phyloP scores from a whole-genome alignment of 2,329 filamentous ascomycete genomes.

The Elsinoe batatas region DNA sequence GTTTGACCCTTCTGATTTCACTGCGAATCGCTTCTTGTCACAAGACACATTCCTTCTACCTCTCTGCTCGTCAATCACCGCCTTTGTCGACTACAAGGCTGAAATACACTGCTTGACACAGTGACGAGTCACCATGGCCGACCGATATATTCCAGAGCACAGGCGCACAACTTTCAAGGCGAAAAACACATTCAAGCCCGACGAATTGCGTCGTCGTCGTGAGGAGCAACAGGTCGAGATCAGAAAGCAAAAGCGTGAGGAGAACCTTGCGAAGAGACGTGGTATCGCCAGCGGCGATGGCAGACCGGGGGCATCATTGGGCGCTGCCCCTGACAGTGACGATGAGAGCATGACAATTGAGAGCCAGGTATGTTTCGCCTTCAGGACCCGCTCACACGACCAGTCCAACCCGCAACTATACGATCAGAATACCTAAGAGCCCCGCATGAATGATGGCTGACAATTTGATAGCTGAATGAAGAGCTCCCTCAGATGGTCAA shows the following conservation, averaged over 20 bases:
- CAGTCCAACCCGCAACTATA: too few species aligned
- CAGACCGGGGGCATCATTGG: conserved; percentile 68
- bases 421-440: too few species aligned
- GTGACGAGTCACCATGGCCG: conserved; percentile 60
- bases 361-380: conserved; percentile 69
- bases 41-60: conserved; percentile 11
- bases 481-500: conserved; percentile 97
- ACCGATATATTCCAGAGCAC: conserved; percentile 99
- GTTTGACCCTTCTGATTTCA: conserved; percentile 10
- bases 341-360: conserved; percentile 93
- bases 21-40: conserved; percentile 1
- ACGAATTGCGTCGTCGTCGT: conserved; percentile 93
- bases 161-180: conserved; percentile 99
- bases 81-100: background rate
- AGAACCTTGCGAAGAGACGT: conserved; percentile 96
- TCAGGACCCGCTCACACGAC: background rate
- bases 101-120: background rate
- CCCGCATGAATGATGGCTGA: conserved; percentile 7
- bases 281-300: conserved; percentile 68
- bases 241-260: conserved; percentile 94
- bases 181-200: conserved; percentile 97
- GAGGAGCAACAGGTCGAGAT: conserved; percentile 99
- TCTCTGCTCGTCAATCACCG: background rate
- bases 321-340: conserved; percentile 88
- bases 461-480: conserved; percentile 65